phyloP scores from a whole-genome alignment of 345 rosid species.

The Orychophragmus violaceus region DNA sequence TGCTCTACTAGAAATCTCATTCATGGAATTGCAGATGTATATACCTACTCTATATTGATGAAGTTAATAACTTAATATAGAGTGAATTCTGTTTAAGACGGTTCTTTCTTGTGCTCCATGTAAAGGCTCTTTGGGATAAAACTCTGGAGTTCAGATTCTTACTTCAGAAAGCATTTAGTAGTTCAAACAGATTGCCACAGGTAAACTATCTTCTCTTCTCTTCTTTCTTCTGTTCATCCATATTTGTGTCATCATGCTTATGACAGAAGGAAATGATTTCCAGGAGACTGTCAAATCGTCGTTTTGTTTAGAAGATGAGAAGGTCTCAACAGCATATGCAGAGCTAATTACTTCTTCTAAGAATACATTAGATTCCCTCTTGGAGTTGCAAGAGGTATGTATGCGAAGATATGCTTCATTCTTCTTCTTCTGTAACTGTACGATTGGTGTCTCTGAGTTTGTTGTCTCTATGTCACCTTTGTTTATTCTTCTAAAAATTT shows the following conservation, averaged over 20 bases:
- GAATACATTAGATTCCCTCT: constrained; percentile 65
- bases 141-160: constrained; percentile 74
- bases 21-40: neutral
- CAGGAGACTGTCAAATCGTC: constrained; percentile 63
- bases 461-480: neutral
- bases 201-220: constrained; percentile 30
- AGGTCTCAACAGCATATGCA: constrained; percentile 48
- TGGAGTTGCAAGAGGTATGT: constrained; percentile 73
- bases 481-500: neutral
- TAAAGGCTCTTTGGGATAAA: constrained; percentile 79
- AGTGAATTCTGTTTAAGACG: neutral
- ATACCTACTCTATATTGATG: neutral
- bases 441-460: neutral
- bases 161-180: constrained; percentile 76
- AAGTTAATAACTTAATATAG: neutral
- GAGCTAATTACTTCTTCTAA: constrained; percentile 59
- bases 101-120: neutral
- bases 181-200: constrained; percentile 76
- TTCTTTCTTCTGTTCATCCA: neutral
- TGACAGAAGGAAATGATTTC: constrained; percentile 15
- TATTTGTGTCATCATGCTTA: neutral
- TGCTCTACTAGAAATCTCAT: neutral
- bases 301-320: constrained; percentile 53
- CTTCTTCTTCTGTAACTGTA: neutral
- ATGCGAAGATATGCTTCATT: neutral